These are phyloP conservation scores for Russula abietina DNA, from an alignment of 768 basidiomycete genomes.

Conservation along the genomic window DNA sequence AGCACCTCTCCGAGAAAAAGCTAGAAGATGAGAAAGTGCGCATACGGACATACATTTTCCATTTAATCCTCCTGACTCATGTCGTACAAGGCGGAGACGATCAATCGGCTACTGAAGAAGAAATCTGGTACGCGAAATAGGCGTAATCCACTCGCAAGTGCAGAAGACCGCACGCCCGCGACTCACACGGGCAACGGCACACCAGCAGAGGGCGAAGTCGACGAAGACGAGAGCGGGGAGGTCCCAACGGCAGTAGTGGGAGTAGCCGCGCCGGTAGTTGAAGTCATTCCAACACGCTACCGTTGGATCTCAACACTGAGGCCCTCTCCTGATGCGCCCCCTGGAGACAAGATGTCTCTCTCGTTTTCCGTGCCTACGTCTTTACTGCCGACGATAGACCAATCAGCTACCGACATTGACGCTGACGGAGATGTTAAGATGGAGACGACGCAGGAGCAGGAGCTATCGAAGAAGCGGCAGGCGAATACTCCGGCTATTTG, in stretches of 20 bases:
- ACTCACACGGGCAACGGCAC: constrained; percentile 30
- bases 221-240: constrained; percentile 40
- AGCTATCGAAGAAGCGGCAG: too few species aligned
- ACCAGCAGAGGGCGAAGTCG: constrained; percentile 32
- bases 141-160: constrained; percentile 44
- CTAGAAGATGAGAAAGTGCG: constrained; percentile 78
- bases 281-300: constrained; percentile 49
- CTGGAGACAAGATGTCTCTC: constrained; percentile 36
- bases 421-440: constrained; percentile 15
- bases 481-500: constrained; percentile 33
- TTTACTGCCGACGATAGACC: constrained; percentile 25
- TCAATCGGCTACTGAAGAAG: constrained; percentile 84
- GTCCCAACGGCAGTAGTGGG: constrained; percentile 30
- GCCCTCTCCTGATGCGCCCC: constrained; percentile 4
- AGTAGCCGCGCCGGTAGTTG: constrained; percentile 14
- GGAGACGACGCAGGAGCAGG: constrained; percentile 17
- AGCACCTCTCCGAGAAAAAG: constrained; percentile 75
- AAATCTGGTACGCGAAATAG: constrained; percentile 64
- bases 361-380: constrained; percentile 50
- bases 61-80: background rate
- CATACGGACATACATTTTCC: background rate
- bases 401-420: constrained; percentile 3
- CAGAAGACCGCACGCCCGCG: constrained; percentile 41
- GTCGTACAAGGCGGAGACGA: constrained; percentile 64
- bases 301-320: constrained; percentile 65